These are phyloP conservation scores for Tricholomella constricta DNA, from an alignment of 768 basidiomycete genomes.

Conservation along the genomic window DNA sequence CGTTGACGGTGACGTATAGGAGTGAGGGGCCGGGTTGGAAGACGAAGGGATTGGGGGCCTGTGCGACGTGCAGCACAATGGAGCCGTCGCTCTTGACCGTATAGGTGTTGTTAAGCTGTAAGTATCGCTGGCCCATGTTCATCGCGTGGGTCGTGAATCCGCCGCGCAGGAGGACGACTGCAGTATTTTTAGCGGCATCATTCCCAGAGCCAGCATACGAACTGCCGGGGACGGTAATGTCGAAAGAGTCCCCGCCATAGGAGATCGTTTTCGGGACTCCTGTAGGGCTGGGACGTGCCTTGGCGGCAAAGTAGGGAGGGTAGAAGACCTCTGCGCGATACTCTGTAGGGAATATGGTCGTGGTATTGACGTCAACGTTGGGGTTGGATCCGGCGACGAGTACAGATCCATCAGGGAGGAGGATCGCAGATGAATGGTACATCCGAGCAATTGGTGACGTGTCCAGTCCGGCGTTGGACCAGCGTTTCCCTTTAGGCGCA, in stretches of 20 bases:
- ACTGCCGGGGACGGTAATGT: constrained; percentile 65
- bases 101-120: constrained; percentile 87
- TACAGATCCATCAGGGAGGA: constrained; percentile 85
- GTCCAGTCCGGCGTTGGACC: constrained; percentile 66
- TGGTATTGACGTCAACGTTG: constrained; percentile 75
- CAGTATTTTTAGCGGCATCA: constrained; percentile 70
- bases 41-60: constrained; percentile 81
- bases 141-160: constrained; percentile 87
- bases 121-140: constrained; percentile 84
- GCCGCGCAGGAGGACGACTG: constrained; percentile 77
- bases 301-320: constrained; percentile 80
- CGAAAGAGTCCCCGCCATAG: constrained; percentile 84
- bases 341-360: constrained; percentile 69
- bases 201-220: constrained; percentile 72
- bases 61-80: constrained; percentile 77
- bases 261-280: constrained; percentile 73
- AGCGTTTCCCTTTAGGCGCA: constrained; percentile 68
- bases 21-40: constrained; percentile 89
- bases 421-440: constrained; percentile 91
- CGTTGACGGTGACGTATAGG: constrained; percentile 80
- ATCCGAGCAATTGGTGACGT: constrained; percentile 72
- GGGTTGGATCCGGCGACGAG: constrained; percentile 93
- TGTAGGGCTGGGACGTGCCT: constrained; percentile 64
- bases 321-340: constrained; percentile 90
- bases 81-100: constrained; percentile 78